Percentiles rank a stretch among this genome's conserved stretches.
phyloP scores from a whole-genome alignment of 345 rosid genomes.

The Dovyalis caffra region DNA sequence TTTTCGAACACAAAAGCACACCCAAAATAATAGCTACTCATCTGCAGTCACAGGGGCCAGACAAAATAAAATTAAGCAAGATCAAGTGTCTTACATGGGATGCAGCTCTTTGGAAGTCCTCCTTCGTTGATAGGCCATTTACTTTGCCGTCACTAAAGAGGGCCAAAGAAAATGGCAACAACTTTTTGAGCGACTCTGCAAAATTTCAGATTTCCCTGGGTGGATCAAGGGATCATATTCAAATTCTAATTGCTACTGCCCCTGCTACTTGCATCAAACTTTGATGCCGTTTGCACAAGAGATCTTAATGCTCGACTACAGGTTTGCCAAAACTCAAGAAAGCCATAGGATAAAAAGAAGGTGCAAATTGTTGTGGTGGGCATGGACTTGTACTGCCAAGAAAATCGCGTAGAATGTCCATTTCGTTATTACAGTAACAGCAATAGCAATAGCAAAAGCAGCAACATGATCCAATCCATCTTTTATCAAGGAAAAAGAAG shows the following conservation, averaged over 20 bases:
- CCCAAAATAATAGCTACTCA: neutral
- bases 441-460: neutral
- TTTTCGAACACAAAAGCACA: no score
- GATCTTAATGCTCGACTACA: neutral
- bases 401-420: neutral
- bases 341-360: neutral
- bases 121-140: constrained; percentile 64
- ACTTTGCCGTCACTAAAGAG: constrained; percentile 82
- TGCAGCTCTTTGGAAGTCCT: constrained; percentile 89
- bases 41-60: no score
- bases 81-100: constrained; percentile 47
- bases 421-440: neutral
- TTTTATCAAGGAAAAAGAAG: no score
- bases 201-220: no score
- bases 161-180: constrained; percentile 82
- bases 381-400: neutral
- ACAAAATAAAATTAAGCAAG: neutral
- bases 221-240: no score
- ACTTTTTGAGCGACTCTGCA: constrained; percentile 70
- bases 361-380: neutral
- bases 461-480: neutral
- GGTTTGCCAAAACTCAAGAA: neutral
- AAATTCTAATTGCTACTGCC: no score
- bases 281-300: no score
- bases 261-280: no score